A percentile compares a stretch with the other conserved stretches of the same genome.
Evolutionary conservation across 176 grass and related monocot genomes (phyloP).

Genomic region (Dendrocalamus sinicus): DNA sequence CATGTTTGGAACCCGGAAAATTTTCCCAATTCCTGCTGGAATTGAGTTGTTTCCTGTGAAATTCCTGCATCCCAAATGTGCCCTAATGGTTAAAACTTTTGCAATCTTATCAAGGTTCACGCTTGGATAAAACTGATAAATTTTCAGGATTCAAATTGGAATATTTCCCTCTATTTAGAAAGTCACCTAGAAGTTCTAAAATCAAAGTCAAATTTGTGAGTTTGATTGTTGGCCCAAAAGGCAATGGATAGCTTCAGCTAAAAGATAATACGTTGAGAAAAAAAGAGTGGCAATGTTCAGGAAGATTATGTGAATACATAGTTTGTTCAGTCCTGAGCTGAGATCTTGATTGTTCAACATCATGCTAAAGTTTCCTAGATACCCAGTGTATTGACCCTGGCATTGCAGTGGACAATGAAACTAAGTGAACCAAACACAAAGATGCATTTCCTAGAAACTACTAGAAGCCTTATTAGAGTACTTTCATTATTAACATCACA

Average conservation of each 20-base stretch:
- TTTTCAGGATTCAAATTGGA: not conserved
- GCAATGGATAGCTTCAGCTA: not conserved
- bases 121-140: not conserved
- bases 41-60: too few species aligned
- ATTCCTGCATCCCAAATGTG: too few species aligned
- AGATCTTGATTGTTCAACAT: constrained; percentile 3
- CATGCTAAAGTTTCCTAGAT: not conserved
- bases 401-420: not conserved
- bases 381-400: not conserved
- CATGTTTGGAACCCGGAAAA: too few species aligned
- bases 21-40: too few species aligned
- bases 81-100: not conserved
- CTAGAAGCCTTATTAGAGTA: not conserved
- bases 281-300: not conserved
- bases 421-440: not conserved
- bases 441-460: not conserved
- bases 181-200: not conserved
- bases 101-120: not conserved
- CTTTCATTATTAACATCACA: not conserved
- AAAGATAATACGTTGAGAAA: not conserved
- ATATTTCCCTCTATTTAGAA: not conserved
- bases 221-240: not conserved
- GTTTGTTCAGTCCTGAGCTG: not conserved
- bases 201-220: not conserved
- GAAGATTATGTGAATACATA: not conserved